A percentile compares a stretch with the other conserved stretches of the same genome.
These are phyloP conservation scores for Pythium scleroteichum DNA, from an alignment of 352 stramenopile species.

Conservation along the genomic window DNA sequence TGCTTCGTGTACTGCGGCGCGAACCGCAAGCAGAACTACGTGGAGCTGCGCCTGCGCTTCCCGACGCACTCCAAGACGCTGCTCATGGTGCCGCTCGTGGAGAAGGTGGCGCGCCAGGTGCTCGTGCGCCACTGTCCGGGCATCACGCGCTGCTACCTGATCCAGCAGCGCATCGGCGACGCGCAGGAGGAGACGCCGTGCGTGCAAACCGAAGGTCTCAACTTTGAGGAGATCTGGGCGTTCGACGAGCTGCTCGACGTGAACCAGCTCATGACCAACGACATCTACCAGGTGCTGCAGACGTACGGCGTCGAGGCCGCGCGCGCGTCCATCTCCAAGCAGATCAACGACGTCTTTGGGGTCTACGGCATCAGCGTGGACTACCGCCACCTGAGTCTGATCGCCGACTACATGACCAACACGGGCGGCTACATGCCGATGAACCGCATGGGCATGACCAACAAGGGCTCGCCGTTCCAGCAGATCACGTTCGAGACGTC, in stretches of 20 bases:
- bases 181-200: conserved; percentile 81
- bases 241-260: conserved; percentile 93
- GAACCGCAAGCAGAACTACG: conserved; percentile 79
- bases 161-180: conserved; percentile 85
- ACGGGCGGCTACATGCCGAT: conserved; percentile 96
- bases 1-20: conserved; percentile 84
- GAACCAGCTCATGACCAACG: conserved; percentile 96
- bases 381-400: conserved; percentile 96
- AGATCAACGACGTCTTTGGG: conserved; percentile 99
- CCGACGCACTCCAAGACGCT: conserved; percentile 88
- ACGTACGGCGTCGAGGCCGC: conserved; percentile 99
- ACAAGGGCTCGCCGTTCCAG: conserved; percentile 95
- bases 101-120: conserved; percentile 84
- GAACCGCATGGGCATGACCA: conserved; percentile 97
- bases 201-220: conserved; percentile 96
- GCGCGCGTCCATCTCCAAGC: conserved; percentile 96
- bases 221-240: conserved; percentile 98
- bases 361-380: conserved; percentile 99
- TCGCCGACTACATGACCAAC: conserved; percentile 99
- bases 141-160: conserved; percentile 89
- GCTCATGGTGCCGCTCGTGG: conserved; percentile 88
- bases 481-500: conserved; percentile 99
- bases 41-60: conserved; percentile 87
- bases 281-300: conserved; percentile 96
- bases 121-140: conserved; percentile 85